Evolutionary conservation across 1,284 basidiomycete genomes (phyloP).

Genomic region (Microbotryum violaceum): DNA sequence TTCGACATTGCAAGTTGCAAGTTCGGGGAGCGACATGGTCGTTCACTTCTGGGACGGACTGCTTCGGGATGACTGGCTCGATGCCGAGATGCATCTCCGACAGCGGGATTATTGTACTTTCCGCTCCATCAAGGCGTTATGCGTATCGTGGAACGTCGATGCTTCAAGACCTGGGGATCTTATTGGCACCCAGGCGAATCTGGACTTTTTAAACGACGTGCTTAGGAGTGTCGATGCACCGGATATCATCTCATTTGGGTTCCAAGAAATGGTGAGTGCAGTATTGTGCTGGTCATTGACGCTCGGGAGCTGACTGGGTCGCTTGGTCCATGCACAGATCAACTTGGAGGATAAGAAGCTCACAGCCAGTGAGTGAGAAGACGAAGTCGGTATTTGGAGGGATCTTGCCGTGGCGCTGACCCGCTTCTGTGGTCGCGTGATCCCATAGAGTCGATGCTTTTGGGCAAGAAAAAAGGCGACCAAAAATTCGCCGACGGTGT

Average conservation of each 20-base stretch:
- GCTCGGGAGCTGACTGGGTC: constrained; percentile 59
- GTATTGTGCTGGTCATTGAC: constrained; percentile 63
- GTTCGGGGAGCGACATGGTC: constrained; percentile 65
- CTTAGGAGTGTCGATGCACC: constrained; percentile 61
- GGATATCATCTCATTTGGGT: constrained; percentile 82
- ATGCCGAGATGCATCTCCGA: constrained; percentile 63
- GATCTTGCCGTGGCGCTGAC: not conserved
- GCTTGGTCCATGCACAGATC: constrained; percentile 44
- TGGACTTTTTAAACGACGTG: constrained; percentile 63
- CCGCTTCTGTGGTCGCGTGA: not conserved
- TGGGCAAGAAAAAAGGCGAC: constrained; percentile 57
- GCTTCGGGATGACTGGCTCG: constrained; percentile 74
- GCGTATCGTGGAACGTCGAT: constrained; percentile 90
- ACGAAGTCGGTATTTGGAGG: constrained; percentile 51
- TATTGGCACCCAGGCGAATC: constrained; percentile 48
- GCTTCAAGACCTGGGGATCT: constrained; percentile 73
- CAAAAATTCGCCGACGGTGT: constrained; percentile 47
- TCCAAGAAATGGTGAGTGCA: constrained; percentile 89
- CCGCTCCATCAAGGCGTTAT: constrained; percentile 67
- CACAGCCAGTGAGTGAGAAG: constrained; percentile 75
- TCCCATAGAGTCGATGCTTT: constrained; percentile 59
- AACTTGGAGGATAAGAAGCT: constrained; percentile 90
- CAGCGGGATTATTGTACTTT: constrained; percentile 72
- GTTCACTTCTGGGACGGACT: constrained; percentile 86
- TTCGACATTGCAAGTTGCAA: constrained; percentile 60